phyloP scores from a whole-genome alignment of 73 alveolate genomes.

The Tetrahymena malaccensis region DNA sequence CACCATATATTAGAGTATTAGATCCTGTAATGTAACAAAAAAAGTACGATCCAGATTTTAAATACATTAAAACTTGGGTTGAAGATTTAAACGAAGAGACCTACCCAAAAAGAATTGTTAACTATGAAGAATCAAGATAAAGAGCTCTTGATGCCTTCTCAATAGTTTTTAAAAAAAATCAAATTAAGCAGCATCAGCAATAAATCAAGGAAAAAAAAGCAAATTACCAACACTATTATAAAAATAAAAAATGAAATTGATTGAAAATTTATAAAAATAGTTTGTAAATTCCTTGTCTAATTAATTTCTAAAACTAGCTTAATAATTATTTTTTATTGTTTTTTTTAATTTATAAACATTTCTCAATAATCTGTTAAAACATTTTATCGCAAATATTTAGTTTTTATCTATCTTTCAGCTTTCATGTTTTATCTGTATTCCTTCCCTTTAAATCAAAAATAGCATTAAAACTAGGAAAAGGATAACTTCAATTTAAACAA shows the following conservation, averaged over 20 bases:
- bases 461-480: too few relatives aligned
- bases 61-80: not conserved
- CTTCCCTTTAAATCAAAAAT: too few relatives aligned
- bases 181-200: not conserved
- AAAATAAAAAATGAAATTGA: not conserved
- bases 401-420: too few relatives aligned
- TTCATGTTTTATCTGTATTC: too few relatives aligned
- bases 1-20: constrained; percentile 4
- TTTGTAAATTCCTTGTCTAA: not conserved
- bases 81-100: not conserved
- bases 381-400: too few relatives aligned
- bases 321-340: too few relatives aligned
- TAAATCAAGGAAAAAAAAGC: not conserved
- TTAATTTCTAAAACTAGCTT: too few relatives aligned
- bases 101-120: not conserved
- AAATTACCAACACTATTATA: not conserved
- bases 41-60: not conserved
- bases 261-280: not conserved
- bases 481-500: too few relatives aligned
- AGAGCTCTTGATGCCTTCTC: not conserved
- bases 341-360: too few relatives aligned
- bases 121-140: not conserved
- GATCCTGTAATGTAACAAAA: not conserved
- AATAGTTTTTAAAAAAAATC: not conserved
- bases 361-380: too few relatives aligned